Conservation (phyloP, 2,329 filamentous ascomycete species). For the Aspergillus arachidicola region DNA sequence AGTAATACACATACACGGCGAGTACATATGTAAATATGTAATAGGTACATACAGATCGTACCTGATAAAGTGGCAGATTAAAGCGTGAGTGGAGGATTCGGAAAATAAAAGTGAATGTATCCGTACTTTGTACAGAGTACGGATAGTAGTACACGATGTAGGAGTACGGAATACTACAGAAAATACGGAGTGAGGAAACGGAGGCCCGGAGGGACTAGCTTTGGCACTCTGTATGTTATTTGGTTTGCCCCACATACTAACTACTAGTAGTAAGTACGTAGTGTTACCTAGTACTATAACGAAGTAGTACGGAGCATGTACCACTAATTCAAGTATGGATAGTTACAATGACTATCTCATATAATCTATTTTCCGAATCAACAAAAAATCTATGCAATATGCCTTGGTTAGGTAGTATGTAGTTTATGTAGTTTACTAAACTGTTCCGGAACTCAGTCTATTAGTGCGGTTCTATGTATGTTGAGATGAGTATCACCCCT, state of each 20-base stretch:
- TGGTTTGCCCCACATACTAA: not conserved
- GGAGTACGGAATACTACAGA: too few relatives aligned
- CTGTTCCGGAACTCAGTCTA: not conserved
- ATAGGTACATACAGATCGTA: not conserved
- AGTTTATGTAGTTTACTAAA: too few relatives aligned
- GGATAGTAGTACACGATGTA: not conserved
- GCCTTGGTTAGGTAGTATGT: too few relatives aligned
- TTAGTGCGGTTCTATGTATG: not conserved
- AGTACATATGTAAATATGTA: not conserved
- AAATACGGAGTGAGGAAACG: too few relatives aligned
- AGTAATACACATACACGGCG: not conserved
- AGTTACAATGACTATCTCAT: not conserved
- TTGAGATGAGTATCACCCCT: not conserved
- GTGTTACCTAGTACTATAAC: too few relatives aligned
- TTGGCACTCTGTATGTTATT: not conserved
- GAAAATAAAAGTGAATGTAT: not conserved
- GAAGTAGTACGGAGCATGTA: too few relatives aligned
- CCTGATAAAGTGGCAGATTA: not conserved
- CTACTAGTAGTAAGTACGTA: not conserved
- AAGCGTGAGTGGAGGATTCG: not conserved
- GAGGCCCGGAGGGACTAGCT: too few relatives aligned
- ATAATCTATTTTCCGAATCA: not conserved
- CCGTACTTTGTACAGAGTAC: too few relatives aligned
- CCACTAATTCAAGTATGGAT: too few relatives aligned
- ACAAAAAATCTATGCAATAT: not conserved